phyloP scores from a whole-genome alignment of 345 rosid genomes.

The Mangifera indica region DNA sequence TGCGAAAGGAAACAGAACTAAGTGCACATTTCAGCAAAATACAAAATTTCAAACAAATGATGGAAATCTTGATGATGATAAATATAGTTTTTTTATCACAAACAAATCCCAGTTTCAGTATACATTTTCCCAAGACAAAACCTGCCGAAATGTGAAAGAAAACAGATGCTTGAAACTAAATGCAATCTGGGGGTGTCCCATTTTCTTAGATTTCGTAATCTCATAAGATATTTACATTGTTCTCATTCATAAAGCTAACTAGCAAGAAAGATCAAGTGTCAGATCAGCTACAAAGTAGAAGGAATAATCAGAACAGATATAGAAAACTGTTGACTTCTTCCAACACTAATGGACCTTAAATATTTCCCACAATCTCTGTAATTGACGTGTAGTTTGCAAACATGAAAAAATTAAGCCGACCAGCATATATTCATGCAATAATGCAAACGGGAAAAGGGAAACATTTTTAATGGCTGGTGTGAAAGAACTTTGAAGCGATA shows the following conservation, averaged over 20 bases:
- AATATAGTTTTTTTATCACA: not conserved
- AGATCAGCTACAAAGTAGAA: not conserved
- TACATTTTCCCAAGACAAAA: not conserved
- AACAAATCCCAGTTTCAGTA: not conserved
- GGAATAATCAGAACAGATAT: not conserved
- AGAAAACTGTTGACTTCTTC: not conserved
- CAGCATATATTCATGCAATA: too few species aligned
- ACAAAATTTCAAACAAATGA: not conserved
- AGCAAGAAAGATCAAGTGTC: not conserved
- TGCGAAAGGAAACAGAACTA: too few species aligned
- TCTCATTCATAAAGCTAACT: too few species aligned
- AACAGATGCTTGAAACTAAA: not conserved
- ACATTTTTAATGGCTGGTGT: too few species aligned
- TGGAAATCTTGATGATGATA: not conserved
- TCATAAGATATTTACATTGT: not conserved
- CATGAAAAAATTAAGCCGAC: not conserved
- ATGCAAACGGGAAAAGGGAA: too few species aligned
- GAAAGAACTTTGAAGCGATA: too few species aligned
- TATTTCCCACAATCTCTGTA: not conserved
- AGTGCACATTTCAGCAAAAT: too few species aligned
- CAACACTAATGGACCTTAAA: slow-evolving; percentile 1
- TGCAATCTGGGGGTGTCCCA: not conserved
- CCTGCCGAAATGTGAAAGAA: not conserved
- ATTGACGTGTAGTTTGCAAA: not conserved
- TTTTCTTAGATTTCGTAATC: not conserved